Percentiles rank a stretch among this genome's conserved stretches.
phyloP scores from a whole-genome alignment of 139 green algal species.

The Micractinium conductrix region DNA sequence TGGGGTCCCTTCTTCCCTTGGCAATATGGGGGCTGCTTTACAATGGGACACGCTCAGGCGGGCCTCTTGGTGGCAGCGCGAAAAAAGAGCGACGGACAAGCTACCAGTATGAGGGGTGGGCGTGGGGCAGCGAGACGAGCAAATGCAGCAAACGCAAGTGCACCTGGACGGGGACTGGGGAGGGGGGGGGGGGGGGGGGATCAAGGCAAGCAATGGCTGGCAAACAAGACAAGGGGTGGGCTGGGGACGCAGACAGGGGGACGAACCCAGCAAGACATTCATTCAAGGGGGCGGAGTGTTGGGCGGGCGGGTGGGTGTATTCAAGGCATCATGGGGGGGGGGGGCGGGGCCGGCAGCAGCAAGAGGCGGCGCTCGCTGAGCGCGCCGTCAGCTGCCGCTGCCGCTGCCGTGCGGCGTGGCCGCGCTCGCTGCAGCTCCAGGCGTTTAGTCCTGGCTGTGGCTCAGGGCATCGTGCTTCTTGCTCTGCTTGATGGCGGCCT shows the following conservation, averaged over 20 bases:
- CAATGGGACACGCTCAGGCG: too few relatives aligned
- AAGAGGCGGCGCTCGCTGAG: too few relatives aligned
- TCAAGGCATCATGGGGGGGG: background rate
- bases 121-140: too few relatives aligned
- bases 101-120: too few relatives aligned
- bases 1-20: too few relatives aligned
- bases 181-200: background rate
- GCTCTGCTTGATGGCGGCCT: constrained; percentile 36
- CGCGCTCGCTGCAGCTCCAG: background rate
- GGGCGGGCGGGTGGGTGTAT: background rate
- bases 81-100: too few relatives aligned
- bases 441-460: constrained; percentile 31
- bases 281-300: too few relatives aligned
- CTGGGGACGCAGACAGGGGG: background rate
- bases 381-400: too few relatives aligned
- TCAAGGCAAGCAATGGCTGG: background rate
- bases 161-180: background rate
- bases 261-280: background rate
- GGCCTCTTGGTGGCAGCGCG: too few relatives aligned
- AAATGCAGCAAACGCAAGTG: background rate
- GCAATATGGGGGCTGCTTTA: too few relatives aligned
- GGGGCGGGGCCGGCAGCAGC: too few relatives aligned
- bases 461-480: background rate
- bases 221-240: background rate
- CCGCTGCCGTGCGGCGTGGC: too few relatives aligned